Base-by-base conservation (phyloP, 2,329 filamentous ascomycete genomes). In the Rhynchosporium graminicola region DNA sequence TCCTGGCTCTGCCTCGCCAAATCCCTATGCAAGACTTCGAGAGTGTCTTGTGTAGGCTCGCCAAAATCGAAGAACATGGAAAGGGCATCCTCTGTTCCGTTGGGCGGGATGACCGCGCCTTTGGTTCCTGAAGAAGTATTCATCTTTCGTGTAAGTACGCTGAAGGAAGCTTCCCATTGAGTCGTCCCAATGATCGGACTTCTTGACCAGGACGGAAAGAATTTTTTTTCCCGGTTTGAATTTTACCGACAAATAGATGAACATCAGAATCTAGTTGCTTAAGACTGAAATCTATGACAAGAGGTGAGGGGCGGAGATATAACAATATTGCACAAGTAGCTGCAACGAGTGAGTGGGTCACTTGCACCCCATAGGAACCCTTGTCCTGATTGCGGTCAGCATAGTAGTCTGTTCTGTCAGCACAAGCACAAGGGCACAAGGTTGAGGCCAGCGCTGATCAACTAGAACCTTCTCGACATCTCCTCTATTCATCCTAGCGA, bases 11-110 rank as follows among this genome's bases (percentile, higher is more conserved):
- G 50, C 26, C 48, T 57, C 38, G 43, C 45, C 10, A 56, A 40
- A 26, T 42, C 42, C 29, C 31, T 29, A 43, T 36, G 51, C 13
- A 57, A 26, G 4, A 15, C 26, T 29, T 51, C 59, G 5, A 40
- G 10, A 3, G 50, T 15, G 13, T 59, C 50, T 40, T 42, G 48
- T 42, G 40, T 20, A 51, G 63, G 57, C 9, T 38, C 60, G 48
- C 62, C 67, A 57, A 69, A 69, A 31, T 71, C 66, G 52, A 70
- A 65, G 47, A 69, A 57, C 13, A 57, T 46, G 7, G 51, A 54
- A 15, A 54, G 51, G n/a, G 54, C 38, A 57, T 57, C 54, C n/a
- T 57, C 54, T 6, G 40, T 10, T 45, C 12, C 13, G 9, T 33
- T 45, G 7, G n/a, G 33, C 6, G 26, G 26, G 7, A 3, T 13